Base-by-base conservation (phyloP, 164 flowering plant genomes). In the Vitis amurensis region DNA sequence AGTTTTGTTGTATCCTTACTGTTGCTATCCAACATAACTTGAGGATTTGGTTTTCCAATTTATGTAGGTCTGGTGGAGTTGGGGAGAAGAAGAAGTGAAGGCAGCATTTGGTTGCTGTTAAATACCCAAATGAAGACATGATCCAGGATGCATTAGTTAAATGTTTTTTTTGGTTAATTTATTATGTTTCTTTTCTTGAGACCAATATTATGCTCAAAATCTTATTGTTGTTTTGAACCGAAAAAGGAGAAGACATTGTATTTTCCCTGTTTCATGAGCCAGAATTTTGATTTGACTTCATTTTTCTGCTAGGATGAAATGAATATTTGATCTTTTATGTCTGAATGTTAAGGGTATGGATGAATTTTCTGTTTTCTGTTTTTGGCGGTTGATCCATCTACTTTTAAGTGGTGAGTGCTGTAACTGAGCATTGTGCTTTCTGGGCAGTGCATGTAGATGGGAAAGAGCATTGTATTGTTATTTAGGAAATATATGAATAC, bases 21-120 rank as follows among this genome's bases (percentile, higher is more conserved):
- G 44, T 0, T 37, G 7, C 44, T 6, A 3, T 37, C 44, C 7
- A 37, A 37, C 44, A 0, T 3, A 37, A 37, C 44, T 37, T 6
- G 44, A 37, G 44, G 44, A 6, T 3, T 37, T 4, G 44, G 44
- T 37, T 37, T 37, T 37, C 44, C 44, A 37, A 37, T 37, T 37
- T 52, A 16, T 73, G 71, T 74, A 77, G 81, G 75, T 76, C 78
- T 72, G 78, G 78, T n/a, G 76, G 81, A 55, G 81, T 69, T 27
- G 78, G 62, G 12, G 73, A 78, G 19, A 78, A 78, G 71, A 78
- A 78, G 78, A 78, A 78, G 73, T 78, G 74, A 75, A 70, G 68
- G 47, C 4, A 47, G 1, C 51, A 30, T 60, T 56, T 29, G 23
- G 11, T 58, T 47, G 55, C 12, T 19, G 16, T 61, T 17, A 51